These are phyloP conservation scores for Lojkania enalia DNA, from an alignment of 2,329 filamentous ascomycete genomes.

Conservation along the genomic window DNA sequence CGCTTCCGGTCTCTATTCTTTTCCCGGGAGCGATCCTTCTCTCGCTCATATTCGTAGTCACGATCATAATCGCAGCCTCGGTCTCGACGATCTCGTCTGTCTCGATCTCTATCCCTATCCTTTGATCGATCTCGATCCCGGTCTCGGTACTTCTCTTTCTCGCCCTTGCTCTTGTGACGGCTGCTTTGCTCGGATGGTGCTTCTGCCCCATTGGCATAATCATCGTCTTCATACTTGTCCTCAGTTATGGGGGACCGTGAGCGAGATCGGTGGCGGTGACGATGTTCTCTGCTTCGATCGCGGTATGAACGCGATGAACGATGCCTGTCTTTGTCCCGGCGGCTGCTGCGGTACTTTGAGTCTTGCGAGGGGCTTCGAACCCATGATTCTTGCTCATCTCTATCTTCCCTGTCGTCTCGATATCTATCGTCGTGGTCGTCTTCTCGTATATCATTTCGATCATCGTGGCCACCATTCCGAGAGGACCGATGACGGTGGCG, in stretches of 20 bases:
- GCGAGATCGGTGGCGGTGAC: constrained; percentile 49
- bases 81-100: constrained; percentile 50
- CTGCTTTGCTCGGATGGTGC: constrained; percentile 29
- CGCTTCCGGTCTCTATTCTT: constrained; percentile 52
- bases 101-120: constrained; percentile 38
- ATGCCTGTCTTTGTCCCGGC: constrained; percentile 47
- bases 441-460: constrained; percentile 45
- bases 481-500: constrained; percentile 55
- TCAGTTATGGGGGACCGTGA: constrained; percentile 38
- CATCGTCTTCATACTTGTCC: constrained; percentile 35
- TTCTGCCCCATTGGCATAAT: constrained; percentile 33
- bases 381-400: constrained; percentile 60
- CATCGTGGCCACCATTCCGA: constrained; percentile 44
- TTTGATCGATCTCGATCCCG: constrained; percentile 37
- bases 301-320: constrained; percentile 52
- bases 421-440: constrained; percentile 40
- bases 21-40: constrained; percentile 45
- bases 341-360: constrained; percentile 63
- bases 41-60: constrained; percentile 56
- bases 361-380: constrained; percentile 68
- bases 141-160: constrained; percentile 40
- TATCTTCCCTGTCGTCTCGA: constrained; percentile 55
- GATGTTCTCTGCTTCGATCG: constrained; percentile 51
- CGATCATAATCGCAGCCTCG: constrained; percentile 51
- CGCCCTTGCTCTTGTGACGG: constrained; percentile 43